A percentile compares a stretch with the other conserved stretches of the same genome.
phyloP scores from a whole-genome alignment of 257 asterid species.

The Penstemon davidsonii region DNA sequence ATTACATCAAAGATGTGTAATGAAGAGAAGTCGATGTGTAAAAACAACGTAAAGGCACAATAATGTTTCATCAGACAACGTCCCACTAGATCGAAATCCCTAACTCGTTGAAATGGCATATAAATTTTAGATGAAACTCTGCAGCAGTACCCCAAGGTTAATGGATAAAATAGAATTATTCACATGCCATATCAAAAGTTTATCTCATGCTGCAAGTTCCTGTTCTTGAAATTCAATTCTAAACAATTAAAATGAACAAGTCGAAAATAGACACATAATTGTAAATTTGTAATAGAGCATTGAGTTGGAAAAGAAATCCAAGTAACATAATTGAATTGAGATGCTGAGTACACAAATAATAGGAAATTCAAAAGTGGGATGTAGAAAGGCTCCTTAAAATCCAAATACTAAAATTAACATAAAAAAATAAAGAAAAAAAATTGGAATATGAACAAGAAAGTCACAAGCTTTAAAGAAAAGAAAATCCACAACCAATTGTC shows the following conservation, averaged over 20 bases:
- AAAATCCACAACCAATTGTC: slow-evolving; percentile 7
- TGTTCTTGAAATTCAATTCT: background rate
- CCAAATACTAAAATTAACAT: background rate
- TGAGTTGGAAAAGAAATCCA: background rate
- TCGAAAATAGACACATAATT: background rate
- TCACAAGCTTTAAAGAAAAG: background rate
- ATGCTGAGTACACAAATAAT: background rate
- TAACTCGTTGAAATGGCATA: too few species aligned
- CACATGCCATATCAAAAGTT: background rate
- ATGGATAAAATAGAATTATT: background rate
- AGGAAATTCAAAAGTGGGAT: background rate
- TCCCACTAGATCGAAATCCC: background rate
- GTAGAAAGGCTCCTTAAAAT: background rate
- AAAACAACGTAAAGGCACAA: background rate
- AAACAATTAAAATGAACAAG: slow-evolving; percentile 21
- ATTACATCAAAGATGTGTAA: too few species aligned
- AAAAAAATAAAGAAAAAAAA: background rate
- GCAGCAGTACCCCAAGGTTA: background rate
- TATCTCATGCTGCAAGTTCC: background rate
- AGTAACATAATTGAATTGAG: background rate
- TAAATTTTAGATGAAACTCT: background rate
- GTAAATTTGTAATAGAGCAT: slow-evolving; percentile 1
- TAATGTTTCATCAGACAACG: background rate
- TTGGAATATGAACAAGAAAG: slow-evolving; percentile 14
- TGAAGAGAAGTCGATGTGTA: background rate